Base-by-base conservation (phyloP, 2,329 filamentous ascomycete species). In the Aspergillus sp. region DNA sequence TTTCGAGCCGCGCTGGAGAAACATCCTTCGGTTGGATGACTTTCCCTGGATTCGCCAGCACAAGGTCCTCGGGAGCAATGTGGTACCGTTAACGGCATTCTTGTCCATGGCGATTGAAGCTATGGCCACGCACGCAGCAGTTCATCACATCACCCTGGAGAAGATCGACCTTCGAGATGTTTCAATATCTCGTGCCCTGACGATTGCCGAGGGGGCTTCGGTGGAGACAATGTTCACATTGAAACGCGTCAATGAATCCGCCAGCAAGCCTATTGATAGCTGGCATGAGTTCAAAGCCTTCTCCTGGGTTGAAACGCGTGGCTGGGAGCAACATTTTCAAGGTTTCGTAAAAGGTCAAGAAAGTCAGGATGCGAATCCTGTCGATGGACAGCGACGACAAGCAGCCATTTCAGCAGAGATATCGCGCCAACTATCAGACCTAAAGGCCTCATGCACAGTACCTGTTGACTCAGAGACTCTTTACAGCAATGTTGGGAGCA, bases 201-300 rank as follows among this genome's bases (percentile, higher is more conserved):
- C 83, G 4, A 72, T 84, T 3, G 73, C 75, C 3, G 80, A 84
- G 54, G 78, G 78, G 29, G 59, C 69, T 2, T 80, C 83, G 55
- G 69, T 81, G 2, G 83, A 85, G 66, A 79, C 81, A 66, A 84
- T 77, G 4, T 80, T 81, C 31, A 78, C 78, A 18, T 75, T 85
- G 6, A 63, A 74, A 6, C 67, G 64, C 20, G 39, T 64, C 3
- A 80, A 82, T 63, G 76, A 77, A 3, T 77, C 74, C 0, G 69
- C 77, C 14, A 71, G 71, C 1, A 75, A 63, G 52, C 68, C 70
- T 0, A 14, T 42, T 24, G 63, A 66, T 61, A 14, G 66, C 22
- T 70, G 70, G 69, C 60, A 69, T 59, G 64, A 70, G 29, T 74
- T 69, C 46, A 67, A 58, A 54, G 68, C 70, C 51, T 66, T 60